Evolutionary conservation across 2,329 filamentous ascomycete species (phyloP).

Genomic region (Colletotrichum noveboracense): DNA sequence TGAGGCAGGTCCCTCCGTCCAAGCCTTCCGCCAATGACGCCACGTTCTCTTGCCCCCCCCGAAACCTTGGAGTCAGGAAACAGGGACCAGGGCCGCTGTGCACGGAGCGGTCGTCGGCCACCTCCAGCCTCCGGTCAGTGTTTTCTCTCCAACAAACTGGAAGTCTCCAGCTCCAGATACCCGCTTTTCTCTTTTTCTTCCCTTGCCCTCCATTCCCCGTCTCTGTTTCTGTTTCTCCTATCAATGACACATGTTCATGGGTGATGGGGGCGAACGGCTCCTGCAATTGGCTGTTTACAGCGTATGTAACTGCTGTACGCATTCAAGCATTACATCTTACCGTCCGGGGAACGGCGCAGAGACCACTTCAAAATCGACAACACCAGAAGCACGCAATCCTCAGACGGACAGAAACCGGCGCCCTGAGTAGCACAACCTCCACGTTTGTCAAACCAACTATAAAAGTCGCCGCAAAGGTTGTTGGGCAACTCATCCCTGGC

Average conservation of each 20-base stretch:
- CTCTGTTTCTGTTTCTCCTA: slow-evolving; percentile 1
- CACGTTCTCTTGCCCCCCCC: background rate
- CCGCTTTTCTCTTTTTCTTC: background rate
- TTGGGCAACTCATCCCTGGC: background rate
- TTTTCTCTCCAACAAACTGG: background rate
- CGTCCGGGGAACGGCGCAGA: background rate
- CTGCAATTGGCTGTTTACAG: background rate
- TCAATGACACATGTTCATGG: background rate
- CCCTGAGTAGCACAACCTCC: background rate
- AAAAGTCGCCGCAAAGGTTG: slow-evolving; percentile 9
- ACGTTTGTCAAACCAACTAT: slow-evolving; percentile 13
- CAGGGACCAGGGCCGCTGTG: background rate
- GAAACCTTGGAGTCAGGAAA: background rate
- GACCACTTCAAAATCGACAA: background rate
- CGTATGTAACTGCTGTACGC: background rate
- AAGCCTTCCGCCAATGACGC: background rate
- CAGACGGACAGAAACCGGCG: background rate
- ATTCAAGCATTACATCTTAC: background rate
- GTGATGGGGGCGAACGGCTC: background rate
- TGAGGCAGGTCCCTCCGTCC: background rate
- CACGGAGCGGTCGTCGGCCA: slow-evolving; percentile 7
- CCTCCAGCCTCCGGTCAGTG: background rate
- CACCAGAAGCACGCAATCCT: background rate
- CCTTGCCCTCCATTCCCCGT: background rate
- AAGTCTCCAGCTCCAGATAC: background rate